Percentiles rank a stretch among this genome's conserved stretches.
Evolutionary conservation across 768 basidiomycete species (phyloP).

Genomic region (Ephemerocybe angulata): DNA sequence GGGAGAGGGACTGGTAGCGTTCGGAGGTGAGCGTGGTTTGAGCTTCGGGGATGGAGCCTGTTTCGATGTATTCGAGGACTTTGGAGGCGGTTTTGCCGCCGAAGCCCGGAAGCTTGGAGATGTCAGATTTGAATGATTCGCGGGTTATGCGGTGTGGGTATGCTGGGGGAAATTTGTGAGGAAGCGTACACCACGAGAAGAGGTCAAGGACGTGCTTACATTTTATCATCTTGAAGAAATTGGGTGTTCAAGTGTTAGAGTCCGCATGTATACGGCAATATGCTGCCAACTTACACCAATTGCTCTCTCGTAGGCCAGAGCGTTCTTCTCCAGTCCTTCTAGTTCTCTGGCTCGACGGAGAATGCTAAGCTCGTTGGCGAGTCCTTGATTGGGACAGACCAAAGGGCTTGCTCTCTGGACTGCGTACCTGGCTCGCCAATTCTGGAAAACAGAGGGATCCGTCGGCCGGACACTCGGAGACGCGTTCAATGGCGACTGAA

Average conservation of each 20-base stretch:
- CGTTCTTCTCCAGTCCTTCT: constrained; percentile 65
- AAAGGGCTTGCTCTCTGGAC: constrained; percentile 65
- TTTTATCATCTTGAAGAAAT: constrained; percentile 24
- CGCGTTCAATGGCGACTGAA: background rate
- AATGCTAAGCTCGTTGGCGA: constrained; percentile 55
- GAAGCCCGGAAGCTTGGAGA: constrained; percentile 42
- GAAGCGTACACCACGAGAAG: too few relatives aligned
- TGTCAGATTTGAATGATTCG: constrained; percentile 33
- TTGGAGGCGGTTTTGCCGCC: constrained; percentile 51
- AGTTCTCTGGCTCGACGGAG: constrained; percentile 56
- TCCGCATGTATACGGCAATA: background rate
- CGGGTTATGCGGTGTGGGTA: constrained; percentile 43
- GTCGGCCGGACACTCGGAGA: constrained; percentile 17
- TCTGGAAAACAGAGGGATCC: constrained; percentile 19
- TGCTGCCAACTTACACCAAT: constrained; percentile 51
- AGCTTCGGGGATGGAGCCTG: constrained; percentile 39
- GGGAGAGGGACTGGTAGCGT: constrained; percentile 53
- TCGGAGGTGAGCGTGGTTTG: constrained; percentile 46
- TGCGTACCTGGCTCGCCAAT: constrained; percentile 47
- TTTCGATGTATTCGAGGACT: constrained; percentile 59
- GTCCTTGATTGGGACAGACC: constrained; percentile 62
- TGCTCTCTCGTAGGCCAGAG: constrained; percentile 68
- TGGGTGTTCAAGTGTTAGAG: background rate
- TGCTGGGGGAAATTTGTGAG: too few relatives aligned
- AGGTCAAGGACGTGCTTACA: constrained; percentile 16